Conservation (phyloP, 2,329 filamentous ascomycete genomes). For the Blumeria hordei region DNA sequence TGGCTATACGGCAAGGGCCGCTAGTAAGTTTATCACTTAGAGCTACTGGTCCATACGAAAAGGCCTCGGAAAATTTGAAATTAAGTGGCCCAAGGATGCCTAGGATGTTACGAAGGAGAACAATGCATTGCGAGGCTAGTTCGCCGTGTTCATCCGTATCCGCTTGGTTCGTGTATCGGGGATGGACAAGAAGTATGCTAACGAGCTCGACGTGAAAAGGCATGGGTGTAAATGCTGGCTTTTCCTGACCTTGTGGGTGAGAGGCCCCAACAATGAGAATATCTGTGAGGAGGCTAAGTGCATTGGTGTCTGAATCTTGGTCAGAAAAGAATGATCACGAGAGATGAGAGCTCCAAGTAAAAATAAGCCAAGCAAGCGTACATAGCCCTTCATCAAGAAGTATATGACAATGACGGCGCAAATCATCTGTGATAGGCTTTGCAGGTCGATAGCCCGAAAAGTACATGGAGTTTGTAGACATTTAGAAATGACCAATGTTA, state of each 20-base stretch:
- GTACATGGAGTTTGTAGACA: too few species aligned
- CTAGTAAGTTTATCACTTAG: conserved; percentile 3
- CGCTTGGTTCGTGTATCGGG: conserved; percentile 50
- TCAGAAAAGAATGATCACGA: background rate
- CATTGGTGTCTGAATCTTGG: conserved; percentile 22
- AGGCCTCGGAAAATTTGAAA: conserved; percentile 45
- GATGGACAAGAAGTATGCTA: conserved; percentile 65
- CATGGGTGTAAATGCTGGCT: conserved; percentile 37
- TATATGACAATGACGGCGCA: conserved; percentile 42
- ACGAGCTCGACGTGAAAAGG: conserved; percentile 52
- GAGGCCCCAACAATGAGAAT: conserved; percentile 29
- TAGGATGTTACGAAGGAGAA: conserved; percentile 45
- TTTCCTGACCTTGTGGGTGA: conserved; percentile 11
- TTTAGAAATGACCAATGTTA: too few species aligned
- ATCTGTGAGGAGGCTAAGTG: conserved; percentile 38
- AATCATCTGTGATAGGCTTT: conserved; percentile 32
- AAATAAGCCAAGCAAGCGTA: conserved; percentile 12
- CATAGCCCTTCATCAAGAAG: conserved; percentile 55
- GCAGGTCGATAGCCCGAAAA: conserved; percentile 25
- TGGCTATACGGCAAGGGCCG: conserved; percentile 4
- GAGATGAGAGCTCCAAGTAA: background rate
- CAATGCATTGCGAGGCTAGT: conserved; percentile 40
- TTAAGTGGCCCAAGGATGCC: conserved; percentile 42
- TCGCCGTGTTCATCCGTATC: conserved; percentile 29
- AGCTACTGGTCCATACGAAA: conserved; percentile 28